A percentile compares a stretch with the other conserved stretches of the same genome.
Evolutionary conservation across 108 stramenopile species (phyloP).

Genomic region (Skeletonema costatum): DNA sequence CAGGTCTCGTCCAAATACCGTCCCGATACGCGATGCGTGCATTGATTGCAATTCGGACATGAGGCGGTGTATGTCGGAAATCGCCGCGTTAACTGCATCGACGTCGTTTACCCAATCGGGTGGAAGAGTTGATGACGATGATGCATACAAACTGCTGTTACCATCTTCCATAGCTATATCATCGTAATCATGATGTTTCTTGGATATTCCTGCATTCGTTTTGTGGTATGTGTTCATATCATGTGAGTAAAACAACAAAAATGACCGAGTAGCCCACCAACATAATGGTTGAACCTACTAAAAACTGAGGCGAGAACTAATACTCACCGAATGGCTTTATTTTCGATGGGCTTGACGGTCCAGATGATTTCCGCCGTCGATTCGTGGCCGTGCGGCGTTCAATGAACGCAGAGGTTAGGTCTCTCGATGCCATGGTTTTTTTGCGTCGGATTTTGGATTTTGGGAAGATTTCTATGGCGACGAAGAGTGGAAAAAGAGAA

Average conservation of each 20-base stretch:
- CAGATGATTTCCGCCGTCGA: slow-evolving; percentile 55
- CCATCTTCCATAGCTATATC: slow-evolving; percentile 8
- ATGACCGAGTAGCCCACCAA: neutral
- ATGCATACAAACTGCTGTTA: neutral
- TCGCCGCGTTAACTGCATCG: slow-evolving; percentile 73
- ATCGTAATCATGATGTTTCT: slow-evolving; percentile 5
- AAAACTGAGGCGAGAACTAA: too few species aligned
- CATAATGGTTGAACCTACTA: too few species aligned
- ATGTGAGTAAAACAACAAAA: neutral
- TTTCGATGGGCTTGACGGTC: slow-evolving; percentile 15
- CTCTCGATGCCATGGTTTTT: slow-evolving; percentile 83
- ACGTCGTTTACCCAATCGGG: slow-evolving; percentile 88
- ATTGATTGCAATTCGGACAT: slow-evolving; percentile 86
- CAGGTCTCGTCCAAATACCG: slow-evolving; percentile 87
- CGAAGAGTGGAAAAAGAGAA: too few species aligned
- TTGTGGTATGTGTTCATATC: neutral
- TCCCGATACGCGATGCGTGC: slow-evolving; percentile 92
- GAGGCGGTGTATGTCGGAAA: slow-evolving; percentile 78
- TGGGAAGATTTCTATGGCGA: too few species aligned
- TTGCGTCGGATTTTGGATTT: too few species aligned
- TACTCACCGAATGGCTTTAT: slow-evolving; percentile 58
- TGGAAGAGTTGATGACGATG: slow-evolving; percentile 51
- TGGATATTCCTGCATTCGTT: neutral
- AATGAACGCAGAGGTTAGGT: slow-evolving; percentile 78
- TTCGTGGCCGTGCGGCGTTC: slow-evolving; percentile 78